These are phyloP conservation scores for Heritiera fomes DNA, from an alignment of 345 rosid genomes.

Conservation along the genomic window DNA sequence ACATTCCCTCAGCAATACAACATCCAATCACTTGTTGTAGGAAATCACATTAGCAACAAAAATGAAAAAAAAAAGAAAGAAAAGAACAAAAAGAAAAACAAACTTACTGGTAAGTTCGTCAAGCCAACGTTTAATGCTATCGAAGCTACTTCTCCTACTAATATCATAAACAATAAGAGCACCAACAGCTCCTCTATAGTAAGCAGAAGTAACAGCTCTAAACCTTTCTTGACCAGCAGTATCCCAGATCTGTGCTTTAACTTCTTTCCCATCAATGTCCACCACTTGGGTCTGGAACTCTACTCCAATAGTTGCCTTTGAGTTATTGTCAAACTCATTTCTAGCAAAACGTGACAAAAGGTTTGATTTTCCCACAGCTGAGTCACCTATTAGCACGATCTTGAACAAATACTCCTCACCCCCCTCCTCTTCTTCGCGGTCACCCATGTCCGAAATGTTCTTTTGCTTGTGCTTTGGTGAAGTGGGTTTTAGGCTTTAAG, in stretches of 20 bases:
- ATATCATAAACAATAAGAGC: slow-evolving; percentile 91
- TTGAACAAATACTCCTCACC: slow-evolving; percentile 86
- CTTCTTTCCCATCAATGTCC: slow-evolving; percentile 86
- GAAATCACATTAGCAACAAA: background rate
- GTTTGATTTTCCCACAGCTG: slow-evolving; percentile 94
- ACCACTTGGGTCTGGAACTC: slow-evolving; percentile 85
- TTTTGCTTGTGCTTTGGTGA: background rate
- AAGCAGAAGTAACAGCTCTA: slow-evolving; percentile 93
- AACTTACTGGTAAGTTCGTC: slow-evolving; percentile 76
- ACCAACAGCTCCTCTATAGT: slow-evolving; percentile 94
- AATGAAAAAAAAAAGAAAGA: background rate
- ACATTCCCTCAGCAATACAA: background rate
- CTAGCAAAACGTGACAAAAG: slow-evolving; percentile 73
- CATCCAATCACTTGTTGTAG: background rate
- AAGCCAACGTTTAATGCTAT: slow-evolving; percentile 89
- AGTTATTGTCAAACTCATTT: slow-evolving; percentile 82
- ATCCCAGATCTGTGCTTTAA: slow-evolving; percentile 98
- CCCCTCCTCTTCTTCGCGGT: slow-evolving; percentile 28
- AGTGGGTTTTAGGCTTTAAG: slow-evolving; percentile 11
- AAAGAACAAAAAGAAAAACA: background rate
- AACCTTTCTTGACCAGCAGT: slow-evolving; percentile 98
- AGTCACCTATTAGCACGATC: slow-evolving; percentile 90
- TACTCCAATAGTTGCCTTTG: slow-evolving; percentile 92
- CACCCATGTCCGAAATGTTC: slow-evolving; percentile 42
- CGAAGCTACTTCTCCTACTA: slow-evolving; percentile 65